Evolutionary conservation across 805 yeast genomes (phyloP).

Genomic region (Zygoascus tannicola): DNA sequence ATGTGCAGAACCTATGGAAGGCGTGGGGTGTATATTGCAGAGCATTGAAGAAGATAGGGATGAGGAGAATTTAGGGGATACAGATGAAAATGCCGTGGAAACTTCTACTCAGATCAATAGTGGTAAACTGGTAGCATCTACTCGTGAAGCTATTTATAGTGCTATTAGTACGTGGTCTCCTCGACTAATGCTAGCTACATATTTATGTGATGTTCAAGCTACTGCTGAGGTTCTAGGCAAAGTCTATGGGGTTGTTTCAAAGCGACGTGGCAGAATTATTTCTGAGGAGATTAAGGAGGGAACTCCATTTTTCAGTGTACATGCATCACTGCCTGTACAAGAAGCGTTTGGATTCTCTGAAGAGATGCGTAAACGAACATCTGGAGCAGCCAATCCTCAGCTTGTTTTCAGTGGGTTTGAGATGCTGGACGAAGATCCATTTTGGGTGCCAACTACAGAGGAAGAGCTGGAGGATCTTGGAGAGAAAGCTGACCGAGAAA

Average conservation of each 20-base stretch:
- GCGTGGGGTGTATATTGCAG: constrained; percentile 51
- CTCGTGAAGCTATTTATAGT: constrained; percentile 63
- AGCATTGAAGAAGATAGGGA: constrained; percentile 24
- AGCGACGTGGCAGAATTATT: constrained; percentile 72
- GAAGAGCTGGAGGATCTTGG: constrained; percentile 93
- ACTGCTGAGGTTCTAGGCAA: constrained; percentile 90
- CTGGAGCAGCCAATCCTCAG: constrained; percentile 97
- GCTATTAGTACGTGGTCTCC: constrained; percentile 78
- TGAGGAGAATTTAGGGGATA: constrained; percentile 21
- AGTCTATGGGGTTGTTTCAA: constrained; percentile 89
- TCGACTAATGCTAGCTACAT: constrained; percentile 83
- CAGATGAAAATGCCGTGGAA: constrained; percentile 15
- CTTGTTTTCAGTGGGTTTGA: constrained; percentile 84
- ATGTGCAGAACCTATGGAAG: constrained; percentile 79
- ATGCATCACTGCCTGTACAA: constrained; percentile 80
- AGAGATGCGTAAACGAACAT: constrained; percentile 83
- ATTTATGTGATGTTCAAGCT: constrained; percentile 90
- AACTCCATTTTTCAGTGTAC: constrained; percentile 86
- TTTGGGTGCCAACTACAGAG: constrained; percentile 98
- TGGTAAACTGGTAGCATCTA: constrained; percentile 65
- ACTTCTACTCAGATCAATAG: constrained; percentile 34
- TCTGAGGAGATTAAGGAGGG: constrained; percentile 98
- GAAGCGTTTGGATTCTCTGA: constrained; percentile 97
- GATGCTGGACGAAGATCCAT: constrained; percentile 83
- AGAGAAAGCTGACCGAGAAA: constrained; percentile 84